Evolutionary conservation across 805 yeast genomes (phyloP).

Genomic region (Isabelozyma heimii): DNA sequence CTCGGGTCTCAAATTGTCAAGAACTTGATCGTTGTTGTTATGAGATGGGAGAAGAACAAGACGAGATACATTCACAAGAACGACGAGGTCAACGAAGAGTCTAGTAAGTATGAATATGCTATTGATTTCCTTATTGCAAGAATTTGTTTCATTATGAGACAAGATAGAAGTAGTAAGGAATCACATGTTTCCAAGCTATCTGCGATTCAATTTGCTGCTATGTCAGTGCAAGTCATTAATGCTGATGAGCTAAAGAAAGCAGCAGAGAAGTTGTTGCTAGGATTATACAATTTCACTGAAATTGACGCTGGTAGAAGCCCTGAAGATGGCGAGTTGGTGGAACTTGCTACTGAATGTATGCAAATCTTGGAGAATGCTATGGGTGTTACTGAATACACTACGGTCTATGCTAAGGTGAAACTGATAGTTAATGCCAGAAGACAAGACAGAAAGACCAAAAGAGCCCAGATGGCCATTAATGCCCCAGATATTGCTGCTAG

Average conservation of each 20-base stretch:
- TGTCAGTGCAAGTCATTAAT: constrained; percentile 52
- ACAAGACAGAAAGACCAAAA: constrained; percentile 69
- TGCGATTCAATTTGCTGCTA: constrained; percentile 67
- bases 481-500: constrained; percentile 83
- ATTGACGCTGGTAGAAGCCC: constrained; percentile 38
- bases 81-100: constrained; percentile 22
- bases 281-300: constrained; percentile 51
- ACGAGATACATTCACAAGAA: constrained; percentile 27
- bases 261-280: constrained; percentile 51
- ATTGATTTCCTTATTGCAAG: constrained; percentile 64
- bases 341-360: constrained; percentile 62
- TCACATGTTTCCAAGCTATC: constrained; percentile 61
- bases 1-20: constrained; percentile 65
- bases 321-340: constrained; percentile 50
- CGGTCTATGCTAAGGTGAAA: constrained; percentile 61
- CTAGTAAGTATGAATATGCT: constrained; percentile 31
- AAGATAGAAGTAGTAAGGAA: constrained; percentile 54
- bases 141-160: constrained; percentile 60
- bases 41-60: constrained; percentile 55
- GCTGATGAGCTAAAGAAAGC: constrained; percentile 38
- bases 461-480: constrained; percentile 70
- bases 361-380: constrained; percentile 63
- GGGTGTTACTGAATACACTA: constrained; percentile 68
- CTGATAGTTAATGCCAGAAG: constrained; percentile 59
- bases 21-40: constrained; percentile 58